These are phyloP conservation scores for Inga laurina DNA, from an alignment of 306 rosid species.

Conservation along the genomic window DNA sequence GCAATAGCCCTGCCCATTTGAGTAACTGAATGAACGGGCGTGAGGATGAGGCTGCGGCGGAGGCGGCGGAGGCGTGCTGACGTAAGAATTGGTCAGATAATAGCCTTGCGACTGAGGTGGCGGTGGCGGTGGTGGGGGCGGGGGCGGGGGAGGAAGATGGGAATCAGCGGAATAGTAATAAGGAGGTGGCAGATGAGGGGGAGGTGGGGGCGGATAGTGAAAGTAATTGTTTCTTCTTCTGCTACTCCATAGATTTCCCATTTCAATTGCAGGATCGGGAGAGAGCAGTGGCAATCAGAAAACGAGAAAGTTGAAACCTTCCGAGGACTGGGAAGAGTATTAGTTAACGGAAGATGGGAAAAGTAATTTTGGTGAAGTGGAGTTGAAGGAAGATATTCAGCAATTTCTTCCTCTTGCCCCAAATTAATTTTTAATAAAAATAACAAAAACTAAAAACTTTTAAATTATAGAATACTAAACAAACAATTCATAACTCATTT, in stretches of 20 bases:
- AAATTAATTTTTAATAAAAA: neutral
- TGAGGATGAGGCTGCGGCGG: slow-evolving; percentile 39
- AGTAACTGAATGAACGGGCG: slow-evolving; percentile 37
- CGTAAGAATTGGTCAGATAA: slow-evolving; percentile 23
- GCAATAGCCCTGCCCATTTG: slow-evolving; percentile 39
- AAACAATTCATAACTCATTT: too few relatives aligned
- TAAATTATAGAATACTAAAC: too few relatives aligned
- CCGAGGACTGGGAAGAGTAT: neutral
- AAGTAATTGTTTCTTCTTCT: slow-evolving; percentile 45
- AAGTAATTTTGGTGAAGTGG: neutral
- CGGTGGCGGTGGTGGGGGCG: neutral
- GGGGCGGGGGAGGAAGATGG: neutral
- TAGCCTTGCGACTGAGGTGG: slow-evolving; percentile 33
- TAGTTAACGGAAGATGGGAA: neutral
- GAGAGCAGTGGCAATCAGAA: neutral
- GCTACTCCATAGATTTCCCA: slow-evolving; percentile 41
- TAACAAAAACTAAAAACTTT: too few relatives aligned
- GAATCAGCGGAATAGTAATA: slow-evolving; percentile 38
- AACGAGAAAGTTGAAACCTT: neutral
- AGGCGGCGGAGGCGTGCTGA: slow-evolving; percentile 26
- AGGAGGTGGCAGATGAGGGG: slow-evolving; percentile 27
- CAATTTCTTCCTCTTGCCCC: neutral
- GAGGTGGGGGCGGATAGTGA: slow-evolving; percentile 40
- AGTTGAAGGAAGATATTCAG: neutral
- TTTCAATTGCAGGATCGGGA: neutral